Conservation (phyloP, 106 monocot species). For the Dioscorea zingiberensis region DNA sequence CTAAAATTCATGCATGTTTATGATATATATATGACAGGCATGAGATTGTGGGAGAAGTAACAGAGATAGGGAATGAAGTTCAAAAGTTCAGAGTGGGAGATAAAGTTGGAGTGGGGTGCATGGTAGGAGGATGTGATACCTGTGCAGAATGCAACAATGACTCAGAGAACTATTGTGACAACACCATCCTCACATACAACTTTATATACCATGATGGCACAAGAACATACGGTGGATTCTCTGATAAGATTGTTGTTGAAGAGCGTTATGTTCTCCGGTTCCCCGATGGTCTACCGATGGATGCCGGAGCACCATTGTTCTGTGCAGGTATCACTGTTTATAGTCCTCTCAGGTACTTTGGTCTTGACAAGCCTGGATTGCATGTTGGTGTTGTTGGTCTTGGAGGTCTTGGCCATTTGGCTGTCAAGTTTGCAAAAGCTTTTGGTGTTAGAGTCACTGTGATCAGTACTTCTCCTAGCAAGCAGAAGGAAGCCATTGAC, state of each 20-base stretch:
- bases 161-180: neutral
- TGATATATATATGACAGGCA: neutral
- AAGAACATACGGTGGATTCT: neutral
- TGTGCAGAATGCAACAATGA: neutral
- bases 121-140: neutral
- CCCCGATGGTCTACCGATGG: neutral
- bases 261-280: neutral
- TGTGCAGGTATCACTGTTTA: slow-evolving; percentile 2
- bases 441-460: slow-evolving; percentile 2
- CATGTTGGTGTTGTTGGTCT: neutral
- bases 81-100: slow-evolving; percentile 1
- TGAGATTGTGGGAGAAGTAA: slow-evolving; percentile 5
- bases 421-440: slow-evolving; percentile 2
- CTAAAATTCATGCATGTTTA: neutral
- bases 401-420: slow-evolving; percentile 4
- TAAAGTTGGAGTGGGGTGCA: neutral
- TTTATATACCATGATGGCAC: neutral
- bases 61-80: neutral
- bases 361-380: neutral
- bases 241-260: slow-evolving; percentile 1
- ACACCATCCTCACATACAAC: neutral
- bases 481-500: neutral
- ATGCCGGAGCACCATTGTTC: neutral
- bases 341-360: slow-evolving; percentile 1
- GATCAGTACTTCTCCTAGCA: slow-evolving; percentile 1